Conservation (phyloP, 2,329 filamentous ascomycete species). For the Curvularia sp. region DNA sequence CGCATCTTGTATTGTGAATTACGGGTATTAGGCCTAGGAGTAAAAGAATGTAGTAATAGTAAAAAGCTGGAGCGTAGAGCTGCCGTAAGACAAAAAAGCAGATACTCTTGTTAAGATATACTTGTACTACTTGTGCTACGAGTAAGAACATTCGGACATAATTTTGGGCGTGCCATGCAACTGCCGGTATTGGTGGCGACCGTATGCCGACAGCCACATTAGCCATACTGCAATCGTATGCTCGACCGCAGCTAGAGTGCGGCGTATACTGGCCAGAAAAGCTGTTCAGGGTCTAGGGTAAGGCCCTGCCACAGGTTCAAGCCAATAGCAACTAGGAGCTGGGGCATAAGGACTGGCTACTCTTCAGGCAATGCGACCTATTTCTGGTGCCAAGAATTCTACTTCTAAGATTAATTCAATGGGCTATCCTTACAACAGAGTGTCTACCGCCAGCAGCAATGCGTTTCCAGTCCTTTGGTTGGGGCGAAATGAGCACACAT, state of each 20-base stretch:
- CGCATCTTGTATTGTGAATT: slow-evolving; percentile 29
- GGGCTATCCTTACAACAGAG: neutral
- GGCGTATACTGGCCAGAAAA: neutral
- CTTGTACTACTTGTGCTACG: neutral
- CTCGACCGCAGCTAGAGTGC: slow-evolving; percentile 8
- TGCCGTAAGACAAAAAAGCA: neutral
- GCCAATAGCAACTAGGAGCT: neutral
- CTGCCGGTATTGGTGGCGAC: slow-evolving; percentile 12
- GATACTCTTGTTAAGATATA: slow-evolving; percentile 3
- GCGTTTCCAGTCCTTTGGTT: neutral
- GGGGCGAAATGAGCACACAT: neutral
- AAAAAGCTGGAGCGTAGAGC: neutral
- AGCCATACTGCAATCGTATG: slow-evolving; percentile 7
- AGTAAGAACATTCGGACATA: neutral
- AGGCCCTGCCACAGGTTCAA: neutral
- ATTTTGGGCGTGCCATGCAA: slow-evolving; percentile 6
- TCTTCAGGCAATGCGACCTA: neutral
- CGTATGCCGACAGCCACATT: neutral
- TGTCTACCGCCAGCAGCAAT: neutral
- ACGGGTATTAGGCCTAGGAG: neutral
- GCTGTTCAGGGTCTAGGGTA: neutral
- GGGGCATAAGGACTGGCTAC: neutral
- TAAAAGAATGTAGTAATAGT: neutral
- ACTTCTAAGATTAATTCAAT: neutral
- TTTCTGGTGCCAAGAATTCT: neutral